Base-by-base conservation (phyloP, 306 rosid species). In the Sindora glabra region DNA sequence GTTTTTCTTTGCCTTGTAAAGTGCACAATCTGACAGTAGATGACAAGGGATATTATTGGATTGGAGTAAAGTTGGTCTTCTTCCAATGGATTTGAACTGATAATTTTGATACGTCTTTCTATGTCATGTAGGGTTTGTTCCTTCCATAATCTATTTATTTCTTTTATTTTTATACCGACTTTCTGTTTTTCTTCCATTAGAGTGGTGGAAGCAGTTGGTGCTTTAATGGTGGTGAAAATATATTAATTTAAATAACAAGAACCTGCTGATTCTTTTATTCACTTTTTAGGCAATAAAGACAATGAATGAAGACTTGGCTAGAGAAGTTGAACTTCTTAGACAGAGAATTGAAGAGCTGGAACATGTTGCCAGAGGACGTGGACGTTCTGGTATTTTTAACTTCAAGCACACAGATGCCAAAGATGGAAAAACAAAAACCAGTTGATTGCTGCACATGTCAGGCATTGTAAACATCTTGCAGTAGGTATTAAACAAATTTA, bases 291-390 rank as follows among this genome's bases (percentile, higher is more conserved):
- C 63, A 67, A 65, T 87, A 74, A 66, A 53, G 62, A 73, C 71
- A 64, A 75, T 67, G 55, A 75, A 76, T 48, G 85, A 72, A 1
- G 79, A 68, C 18, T 59, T 75, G 40, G 76, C 67, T 2, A 57
- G 66, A 59, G 85, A 80, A 59, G 36, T 75, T 56, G 76, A 54
- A 62, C 71, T 40, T 70, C 76, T 75, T n/a, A 75, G 62, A 50
- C 71, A 60, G 38, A 79, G 74, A 65, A 25, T 87, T 17, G 74
- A 78, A 65, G 84, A 69, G 67, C 29, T 87, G 41, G 90, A 83
- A 69, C 66, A 72, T 26, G 77, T 74, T 59, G 77, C 81, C 16
- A 87, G 80, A 63, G 79, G 74, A 56, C 68, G 74, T 45, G 84
- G 90, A 30, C 68, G 83, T 37, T 5, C 73, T 5, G 79, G 85